phyloP scores from a whole-genome alignment of 345 rosid genomes.

The Eucalyptus pauciflora region DNA sequence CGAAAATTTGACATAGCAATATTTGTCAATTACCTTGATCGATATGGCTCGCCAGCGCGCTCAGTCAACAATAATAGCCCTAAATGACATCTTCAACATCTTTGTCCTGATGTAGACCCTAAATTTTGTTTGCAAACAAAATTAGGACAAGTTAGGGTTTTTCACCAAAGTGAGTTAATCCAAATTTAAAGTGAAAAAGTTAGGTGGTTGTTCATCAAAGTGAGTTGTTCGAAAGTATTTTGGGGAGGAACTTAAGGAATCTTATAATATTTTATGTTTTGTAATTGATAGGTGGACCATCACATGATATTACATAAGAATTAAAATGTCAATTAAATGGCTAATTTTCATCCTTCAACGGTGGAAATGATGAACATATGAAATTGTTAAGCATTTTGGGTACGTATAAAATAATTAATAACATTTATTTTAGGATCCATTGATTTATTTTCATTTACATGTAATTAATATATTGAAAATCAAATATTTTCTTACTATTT shows the following conservation, averaged over 20 bases:
- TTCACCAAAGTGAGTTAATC: no score
- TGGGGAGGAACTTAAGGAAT: no score
- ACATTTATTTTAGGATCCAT: neutral
- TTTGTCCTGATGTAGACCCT: neutral
- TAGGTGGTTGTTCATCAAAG: neutral
- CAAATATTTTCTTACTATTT: neutral
- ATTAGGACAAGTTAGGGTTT: neutral
- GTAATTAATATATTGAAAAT: neutral
- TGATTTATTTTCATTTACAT: neutral
- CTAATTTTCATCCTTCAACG: neutral
- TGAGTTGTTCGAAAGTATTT: no score
- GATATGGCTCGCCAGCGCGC: fast-evolving
- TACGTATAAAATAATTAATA: neutral
- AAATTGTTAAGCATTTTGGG: neutral
- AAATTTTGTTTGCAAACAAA: neutral
- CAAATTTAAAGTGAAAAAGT: no score
- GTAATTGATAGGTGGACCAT: neutral
- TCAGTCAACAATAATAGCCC: neutral
- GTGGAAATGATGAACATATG: neutral
- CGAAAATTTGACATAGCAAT: no score
- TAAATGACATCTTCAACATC: neutral
- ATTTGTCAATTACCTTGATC: neutral
- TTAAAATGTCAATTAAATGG: neutral
- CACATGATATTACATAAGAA: neutral
- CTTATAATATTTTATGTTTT: neutral